phyloP scores from a whole-genome alignment of 352 stramenopile species.

The Phytopythium montanum region DNA sequence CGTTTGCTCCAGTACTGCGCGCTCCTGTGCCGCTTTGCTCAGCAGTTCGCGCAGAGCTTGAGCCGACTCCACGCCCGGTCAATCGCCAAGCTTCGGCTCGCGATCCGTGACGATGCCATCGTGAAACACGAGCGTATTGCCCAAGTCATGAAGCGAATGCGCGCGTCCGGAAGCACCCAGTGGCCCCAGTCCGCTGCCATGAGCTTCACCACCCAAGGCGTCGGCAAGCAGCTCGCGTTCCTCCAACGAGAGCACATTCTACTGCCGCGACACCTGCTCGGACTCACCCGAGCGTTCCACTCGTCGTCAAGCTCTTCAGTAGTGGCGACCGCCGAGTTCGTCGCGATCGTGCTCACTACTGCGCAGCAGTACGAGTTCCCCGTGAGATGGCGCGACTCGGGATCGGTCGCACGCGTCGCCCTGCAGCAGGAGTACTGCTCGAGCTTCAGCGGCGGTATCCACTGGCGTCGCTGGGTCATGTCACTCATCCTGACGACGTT shows the following conservation, averaged over 20 bases:
- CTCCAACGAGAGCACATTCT: slow-evolving; percentile 13
- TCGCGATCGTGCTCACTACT: slow-evolving; percentile 29
- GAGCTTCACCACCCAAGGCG: neutral
- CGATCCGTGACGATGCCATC: slow-evolving; percentile 23
- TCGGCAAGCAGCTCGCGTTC: slow-evolving; percentile 9
- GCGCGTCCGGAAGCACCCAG: slow-evolving; percentile 1
- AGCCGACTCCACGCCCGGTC: slow-evolving; percentile 23
- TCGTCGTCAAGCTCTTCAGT: neutral
- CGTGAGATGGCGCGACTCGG: slow-evolving; percentile 27
- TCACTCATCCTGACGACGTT: slow-evolving; percentile 38
- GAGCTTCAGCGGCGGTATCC: slow-evolving; percentile 4
- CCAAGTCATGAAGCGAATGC: slow-evolving; percentile 18
- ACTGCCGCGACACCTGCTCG: slow-evolving; percentile 7
- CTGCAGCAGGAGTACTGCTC: slow-evolving; percentile 17
- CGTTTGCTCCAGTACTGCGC: slow-evolving; percentile 24
- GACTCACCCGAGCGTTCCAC: slow-evolving; percentile 5
- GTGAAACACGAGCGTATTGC: slow-evolving; percentile 33
- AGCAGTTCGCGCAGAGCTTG: slow-evolving; percentile 19
- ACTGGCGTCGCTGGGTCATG: slow-evolving; percentile 40
- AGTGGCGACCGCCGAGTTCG: slow-evolving; percentile 29
- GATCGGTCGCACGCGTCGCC: slow-evolving; percentile 28
- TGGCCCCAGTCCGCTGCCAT: slow-evolving; percentile 17
- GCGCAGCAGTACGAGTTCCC: slow-evolving; percentile 31
- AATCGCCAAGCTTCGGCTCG: slow-evolving; percentile 14
- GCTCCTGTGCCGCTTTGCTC: slow-evolving; percentile 32